These are phyloP conservation scores for Moelleriella libera DNA, from an alignment of 2,329 filamentous ascomycete species.

Conservation along the genomic window DNA sequence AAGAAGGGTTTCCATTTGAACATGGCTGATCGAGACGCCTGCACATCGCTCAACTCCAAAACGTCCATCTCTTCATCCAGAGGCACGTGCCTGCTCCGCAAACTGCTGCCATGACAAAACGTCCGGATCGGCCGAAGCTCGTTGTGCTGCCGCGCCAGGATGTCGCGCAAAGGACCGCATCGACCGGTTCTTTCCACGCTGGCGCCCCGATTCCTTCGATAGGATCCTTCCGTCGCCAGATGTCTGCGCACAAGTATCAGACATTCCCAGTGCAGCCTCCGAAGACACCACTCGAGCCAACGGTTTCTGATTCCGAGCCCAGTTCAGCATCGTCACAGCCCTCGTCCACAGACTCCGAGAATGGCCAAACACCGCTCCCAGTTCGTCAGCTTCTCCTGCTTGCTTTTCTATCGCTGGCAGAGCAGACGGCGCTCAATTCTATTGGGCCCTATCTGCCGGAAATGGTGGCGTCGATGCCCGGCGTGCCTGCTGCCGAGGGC, in stretches of 20 bases:
- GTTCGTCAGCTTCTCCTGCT: conserved; percentile 70
- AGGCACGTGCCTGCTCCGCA: neutral
- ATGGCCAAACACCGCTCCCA: conserved; percentile 61
- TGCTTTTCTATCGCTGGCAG: conserved; percentile 76
- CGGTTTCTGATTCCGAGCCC: conserved; percentile 8
- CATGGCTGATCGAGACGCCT: too few species aligned
- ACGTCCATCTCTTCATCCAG: neutral
- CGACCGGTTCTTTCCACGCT: conserved; percentile 36
- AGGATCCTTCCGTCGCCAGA: conserved; percentile 19
- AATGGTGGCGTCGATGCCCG: conserved; percentile 79
- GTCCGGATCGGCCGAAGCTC: conserved; percentile 2
- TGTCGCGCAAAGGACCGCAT: conserved; percentile 11
- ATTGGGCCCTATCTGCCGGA: conserved; percentile 90
- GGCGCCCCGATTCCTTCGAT: conserved; percentile 32
- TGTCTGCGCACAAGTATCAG: conserved; percentile 51
- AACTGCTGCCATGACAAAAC: conserved; percentile 1
- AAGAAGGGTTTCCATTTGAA: too few species aligned
- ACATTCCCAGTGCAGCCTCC: conserved; percentile 69
- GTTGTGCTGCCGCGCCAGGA: neutral
- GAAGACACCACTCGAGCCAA: conserved; percentile 41
- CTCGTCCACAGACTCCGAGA: conserved; percentile 11
- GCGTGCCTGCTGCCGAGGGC: conserved; percentile 54
- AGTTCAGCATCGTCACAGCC: conserved; percentile 2
- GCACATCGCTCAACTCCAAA: neutral
- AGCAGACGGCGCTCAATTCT: conserved; percentile 94